phyloP scores from a whole-genome alignment of 2,329 filamentous ascomycete genomes.

The Aspergillus uvarum region DNA sequence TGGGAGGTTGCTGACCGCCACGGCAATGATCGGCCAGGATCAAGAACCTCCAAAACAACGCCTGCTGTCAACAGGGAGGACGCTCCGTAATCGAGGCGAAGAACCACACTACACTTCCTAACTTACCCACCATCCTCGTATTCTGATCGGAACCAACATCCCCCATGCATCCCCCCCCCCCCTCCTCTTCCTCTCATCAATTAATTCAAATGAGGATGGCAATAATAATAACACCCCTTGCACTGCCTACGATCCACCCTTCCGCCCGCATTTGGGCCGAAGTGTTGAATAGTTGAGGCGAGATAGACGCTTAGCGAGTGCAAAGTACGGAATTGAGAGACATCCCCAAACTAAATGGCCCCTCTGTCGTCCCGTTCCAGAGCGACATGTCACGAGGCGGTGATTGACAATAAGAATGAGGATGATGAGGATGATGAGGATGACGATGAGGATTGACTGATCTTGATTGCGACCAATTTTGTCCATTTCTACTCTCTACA shows the following conservation, averaged over 20 bases:
- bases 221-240: neutral
- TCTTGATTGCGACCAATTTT: slow-evolving; percentile 5
- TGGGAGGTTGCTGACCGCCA: slow-evolving; percentile 10
- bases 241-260: neutral
- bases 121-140: neutral
- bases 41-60: slow-evolving; percentile 14
- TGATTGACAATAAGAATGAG: neutral
- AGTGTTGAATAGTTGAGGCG: neutral
- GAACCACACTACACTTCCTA: too few species aligned
- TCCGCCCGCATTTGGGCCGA: neutral
- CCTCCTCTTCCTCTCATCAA: neutral
- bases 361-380: neutral
- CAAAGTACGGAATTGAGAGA: neutral
- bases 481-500: neutral
- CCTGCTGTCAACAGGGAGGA: too few species aligned
- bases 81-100: too few species aligned
- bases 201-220: too few species aligned
- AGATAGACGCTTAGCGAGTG: neutral
- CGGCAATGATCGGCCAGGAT: slow-evolving; percentile 23
- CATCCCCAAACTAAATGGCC: neutral
- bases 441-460: neutral
- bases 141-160: neutral
- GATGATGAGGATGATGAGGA: neutral
- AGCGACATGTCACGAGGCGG: neutral
- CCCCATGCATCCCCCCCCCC: too few species aligned